Conservation (phyloP, 495 filamentous ascomycete genomes). For the Trichoderma orchidacearum region DNA sequence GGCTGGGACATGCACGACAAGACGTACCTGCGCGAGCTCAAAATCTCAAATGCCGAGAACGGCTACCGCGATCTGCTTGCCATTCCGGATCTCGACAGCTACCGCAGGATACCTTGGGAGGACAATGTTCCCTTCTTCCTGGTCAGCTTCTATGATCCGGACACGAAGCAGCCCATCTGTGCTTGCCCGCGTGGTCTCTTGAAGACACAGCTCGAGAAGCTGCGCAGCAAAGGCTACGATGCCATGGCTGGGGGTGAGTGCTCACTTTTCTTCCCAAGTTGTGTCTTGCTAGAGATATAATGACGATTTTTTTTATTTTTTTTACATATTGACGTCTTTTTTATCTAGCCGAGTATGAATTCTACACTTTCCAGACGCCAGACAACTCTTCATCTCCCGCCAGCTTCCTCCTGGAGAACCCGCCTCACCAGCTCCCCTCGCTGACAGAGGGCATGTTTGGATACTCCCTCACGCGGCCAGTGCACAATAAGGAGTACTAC, state of each 20-base stretch:
- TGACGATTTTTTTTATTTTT: background rate
- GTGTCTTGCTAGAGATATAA: no score
- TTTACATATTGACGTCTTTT: background rate
- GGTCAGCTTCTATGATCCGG: slow-evolving; percentile 72
- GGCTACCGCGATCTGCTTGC: slow-evolving; percentile 87
- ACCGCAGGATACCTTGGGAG: slow-evolving; percentile 91
- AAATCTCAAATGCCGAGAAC: slow-evolving; percentile 84
- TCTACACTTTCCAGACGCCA: slow-evolving; percentile 77
- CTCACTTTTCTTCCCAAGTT: no score
- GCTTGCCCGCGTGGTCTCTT: slow-evolving; percentile 75
- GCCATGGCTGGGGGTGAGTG: slow-evolving; percentile 86
- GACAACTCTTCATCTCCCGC: slow-evolving; percentile 44
- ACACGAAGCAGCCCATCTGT: slow-evolving; percentile 52
- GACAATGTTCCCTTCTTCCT: slow-evolving; percentile 85
- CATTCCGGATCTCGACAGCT: slow-evolving; percentile 65
- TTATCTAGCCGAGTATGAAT: slow-evolving; percentile 91
- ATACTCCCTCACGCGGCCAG: slow-evolving; percentile 83
- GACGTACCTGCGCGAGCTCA: slow-evolving; percentile 73
- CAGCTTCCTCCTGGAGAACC: slow-evolving; percentile 57
- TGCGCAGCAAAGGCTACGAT: slow-evolving; percentile 48
- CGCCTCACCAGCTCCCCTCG: slow-evolving; percentile 53
- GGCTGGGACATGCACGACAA: slow-evolving; percentile 98
- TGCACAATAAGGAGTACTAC: slow-evolving; percentile 90
- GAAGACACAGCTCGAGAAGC: slow-evolving; percentile 50
- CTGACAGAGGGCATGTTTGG: slow-evolving; percentile 97